Conservation (phyloP, 768 basidiomycete genomes). For the Pholiota molesta region DNA sequence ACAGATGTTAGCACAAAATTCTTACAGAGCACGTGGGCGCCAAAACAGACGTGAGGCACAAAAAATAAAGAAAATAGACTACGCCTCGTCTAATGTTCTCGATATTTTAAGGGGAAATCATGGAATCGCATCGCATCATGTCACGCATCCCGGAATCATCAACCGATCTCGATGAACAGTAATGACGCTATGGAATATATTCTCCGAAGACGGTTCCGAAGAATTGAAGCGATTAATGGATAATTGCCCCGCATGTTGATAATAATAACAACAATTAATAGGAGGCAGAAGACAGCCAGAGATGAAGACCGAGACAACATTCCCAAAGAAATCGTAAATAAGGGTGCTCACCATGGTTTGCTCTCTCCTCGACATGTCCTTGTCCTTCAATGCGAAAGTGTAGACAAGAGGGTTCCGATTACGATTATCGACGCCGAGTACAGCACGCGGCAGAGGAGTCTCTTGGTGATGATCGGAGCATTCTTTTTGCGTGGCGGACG, state of each 20-base stretch:
- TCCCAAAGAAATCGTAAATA: neutral
- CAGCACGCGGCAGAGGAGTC: slow-evolving; percentile 78
- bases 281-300: neutral
- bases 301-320: neutral
- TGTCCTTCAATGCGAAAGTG: slow-evolving; percentile 80
- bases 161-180: neutral
- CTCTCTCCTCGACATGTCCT: slow-evolving; percentile 81
- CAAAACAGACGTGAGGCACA: neutral
- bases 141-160: neutral
- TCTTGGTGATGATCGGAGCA: slow-evolving; percentile 80
- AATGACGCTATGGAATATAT: neutral
- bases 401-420: slow-evolving; percentile 85
- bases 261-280: slow-evolving; percentile 12
- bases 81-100: too few relatives aligned
- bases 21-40: neutral
- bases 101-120: neutral
- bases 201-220: neutral
- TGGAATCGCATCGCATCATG: neutral
- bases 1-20: slow-evolving; percentile 53
- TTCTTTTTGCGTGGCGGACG: slow-evolving; percentile 92
- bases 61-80: too few relatives aligned
- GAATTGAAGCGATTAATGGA: neutral
- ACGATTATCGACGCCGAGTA: slow-evolving; percentile 95
- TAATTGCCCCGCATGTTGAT: neutral
- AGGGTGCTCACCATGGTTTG: slow-evolving; percentile 86